Base-by-base conservation (phyloP, 176 grass and related monocot species). In the Phragmites australis region DNA sequence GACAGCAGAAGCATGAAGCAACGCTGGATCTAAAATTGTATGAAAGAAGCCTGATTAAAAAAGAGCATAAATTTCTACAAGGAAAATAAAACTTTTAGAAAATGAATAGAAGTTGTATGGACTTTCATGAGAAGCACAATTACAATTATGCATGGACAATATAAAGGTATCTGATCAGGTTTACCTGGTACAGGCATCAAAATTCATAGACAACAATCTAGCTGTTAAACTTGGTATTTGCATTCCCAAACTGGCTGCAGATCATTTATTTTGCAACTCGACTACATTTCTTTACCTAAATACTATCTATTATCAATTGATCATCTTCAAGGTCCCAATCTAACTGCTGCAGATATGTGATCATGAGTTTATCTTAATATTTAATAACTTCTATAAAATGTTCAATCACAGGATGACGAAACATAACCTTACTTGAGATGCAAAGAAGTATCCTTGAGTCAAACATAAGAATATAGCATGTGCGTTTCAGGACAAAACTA, bases 211-310 rank as follows among this genome's bases (percentile, higher is more conserved):
- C 22, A 49, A 65, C 5, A 11, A 52, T 10, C 14, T 74, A 65
- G 39, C 14, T 76, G 15, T 50, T 65, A 60, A 29, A 42, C 2
- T 55, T 56, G 4, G 34, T 22, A 18, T 17, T 48, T 73, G 56
- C n/a, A 82, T 77, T 69, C 10, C 11, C 15, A 37, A 68, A 12
- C 9, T 5, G 19, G 8, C 8, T 9, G 23, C 9, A 41, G 8
- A 54, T 21, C 61, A 13, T 48, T 25, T 22, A n/a, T 37, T 52
- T 72, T 52, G 45, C 16, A 22, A 2, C 17, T 58, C 18, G 12
- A 19, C 10, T 60, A 68, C n/a, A n/a, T 57, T 65, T 30, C 49
- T 66, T 65, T 65, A 66, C 47, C 32, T 59, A n/a, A n/a, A n/a
- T n/a, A n/a, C n/a, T n/a, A n/a, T n/a, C n/a, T n/a, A n/a, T n/a